A percentile compares a stretch with the other conserved stretches of the same genome.
Evolutionary conservation across 2,329 filamentous ascomycete species (phyloP).

Genomic region (Aphanocladium album): DNA sequence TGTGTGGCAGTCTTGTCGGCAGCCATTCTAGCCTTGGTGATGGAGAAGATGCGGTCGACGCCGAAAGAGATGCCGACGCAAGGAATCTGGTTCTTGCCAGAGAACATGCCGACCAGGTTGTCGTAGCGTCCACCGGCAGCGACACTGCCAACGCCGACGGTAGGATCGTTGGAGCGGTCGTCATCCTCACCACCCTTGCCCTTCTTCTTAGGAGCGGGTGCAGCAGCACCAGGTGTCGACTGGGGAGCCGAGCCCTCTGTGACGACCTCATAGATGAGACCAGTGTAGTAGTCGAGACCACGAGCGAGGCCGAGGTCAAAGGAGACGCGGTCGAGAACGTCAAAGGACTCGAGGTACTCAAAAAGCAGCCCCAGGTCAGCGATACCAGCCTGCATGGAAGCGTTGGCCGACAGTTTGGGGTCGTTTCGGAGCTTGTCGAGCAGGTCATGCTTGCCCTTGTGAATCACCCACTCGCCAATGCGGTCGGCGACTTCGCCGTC

Average conservation of each 20-base stretch:
- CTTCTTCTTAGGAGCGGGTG: constrained; percentile 45
- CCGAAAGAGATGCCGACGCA: constrained; percentile 72
- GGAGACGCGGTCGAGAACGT: constrained; percentile 67
- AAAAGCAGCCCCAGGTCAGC: constrained; percentile 77
- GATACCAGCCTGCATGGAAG: constrained; percentile 71
- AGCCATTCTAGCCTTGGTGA: constrained; percentile 73
- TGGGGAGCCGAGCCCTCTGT: constrained; percentile 69
- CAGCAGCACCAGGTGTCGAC: constrained; percentile 30
- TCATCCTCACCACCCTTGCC: constrained; percentile 50
- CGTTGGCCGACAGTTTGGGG: constrained; percentile 63
- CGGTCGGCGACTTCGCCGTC: constrained; percentile 72
- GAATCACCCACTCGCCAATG: constrained; percentile 79
- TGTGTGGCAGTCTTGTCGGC: constrained; percentile 47
- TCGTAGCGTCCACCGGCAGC: constrained; percentile 91
- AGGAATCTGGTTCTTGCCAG: constrained; percentile 72
- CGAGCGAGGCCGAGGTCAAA: constrained; percentile 88
- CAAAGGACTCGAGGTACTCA: constrained; percentile 74
- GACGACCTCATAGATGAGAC: constrained; percentile 84
- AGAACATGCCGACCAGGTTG: constrained; percentile 91
- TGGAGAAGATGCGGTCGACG: constrained; percentile 91
- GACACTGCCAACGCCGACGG: constrained; percentile 77
- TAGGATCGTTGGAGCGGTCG: constrained; percentile 73
- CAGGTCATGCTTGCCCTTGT: constrained; percentile 70
- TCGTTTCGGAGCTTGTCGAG: constrained; percentile 65
- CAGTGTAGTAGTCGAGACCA: constrained; percentile 90